These are phyloP conservation scores for Verticillium tricorpus DNA, from an alignment of 2,329 filamentous ascomycete species.

Conservation along the genomic window DNA sequence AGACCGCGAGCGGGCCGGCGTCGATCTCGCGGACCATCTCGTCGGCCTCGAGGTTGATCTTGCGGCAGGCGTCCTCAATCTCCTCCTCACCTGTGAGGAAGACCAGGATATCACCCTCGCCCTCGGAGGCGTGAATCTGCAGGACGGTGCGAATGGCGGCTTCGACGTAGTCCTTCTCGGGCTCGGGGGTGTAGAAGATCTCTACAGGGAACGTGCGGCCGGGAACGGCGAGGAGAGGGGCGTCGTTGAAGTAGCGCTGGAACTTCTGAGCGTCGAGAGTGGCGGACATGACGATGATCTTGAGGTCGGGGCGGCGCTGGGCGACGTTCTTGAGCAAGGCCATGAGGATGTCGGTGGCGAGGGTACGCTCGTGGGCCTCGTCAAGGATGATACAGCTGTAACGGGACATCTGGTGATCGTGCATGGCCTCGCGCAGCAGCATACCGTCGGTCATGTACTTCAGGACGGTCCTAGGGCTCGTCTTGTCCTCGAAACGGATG, in stretches of 20 bases:
- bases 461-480: conserved; percentile 79
- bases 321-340: conserved; percentile 90
- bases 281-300: conserved; percentile 98
- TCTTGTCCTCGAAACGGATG: conserved; percentile 97
- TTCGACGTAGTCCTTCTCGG: conserved; percentile 95
- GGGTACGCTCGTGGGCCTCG: conserved; percentile 95
- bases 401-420: conserved; percentile 84
- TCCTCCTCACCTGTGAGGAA: conserved; percentile 98
- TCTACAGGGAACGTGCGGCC: conserved; percentile 95
- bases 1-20: conserved; percentile 83
- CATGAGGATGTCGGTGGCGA: conserved; percentile 97
- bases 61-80: conserved; percentile 92
- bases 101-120: conserved; percentile 86
- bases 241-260: conserved; percentile 93
- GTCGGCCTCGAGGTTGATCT: conserved; percentile 85
- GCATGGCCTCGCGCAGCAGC: conserved; percentile 92
- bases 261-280: conserved; percentile 98
- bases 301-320: conserved; percentile 76
- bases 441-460: conserved; percentile 99
- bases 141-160: conserved; percentile 90
- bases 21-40: conserved; percentile 90
- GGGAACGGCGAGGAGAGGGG: conserved; percentile 87
- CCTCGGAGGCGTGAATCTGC: conserved; percentile 91
- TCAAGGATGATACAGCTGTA: conserved; percentile 99
- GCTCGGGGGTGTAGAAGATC: conserved; percentile 96